Conservation (phyloP, 2,329 filamentous ascomycete genomes). For the Thielaviopsis populi region DNA sequence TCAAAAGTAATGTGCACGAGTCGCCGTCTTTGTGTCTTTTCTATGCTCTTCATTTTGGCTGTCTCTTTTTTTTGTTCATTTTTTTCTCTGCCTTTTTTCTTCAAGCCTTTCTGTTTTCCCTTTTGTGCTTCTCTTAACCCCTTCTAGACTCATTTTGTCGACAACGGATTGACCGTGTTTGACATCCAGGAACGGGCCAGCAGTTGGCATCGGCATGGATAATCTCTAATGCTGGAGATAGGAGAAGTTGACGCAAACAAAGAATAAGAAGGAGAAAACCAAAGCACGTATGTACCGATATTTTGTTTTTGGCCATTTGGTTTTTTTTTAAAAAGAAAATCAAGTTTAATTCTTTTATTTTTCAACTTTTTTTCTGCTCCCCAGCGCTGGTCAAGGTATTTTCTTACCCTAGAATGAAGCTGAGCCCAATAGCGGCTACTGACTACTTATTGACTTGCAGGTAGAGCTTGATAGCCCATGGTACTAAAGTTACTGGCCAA, state of each 20-base stretch:
- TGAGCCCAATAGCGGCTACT: neutral
- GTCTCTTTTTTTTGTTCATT: neutral
- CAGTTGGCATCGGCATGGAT: neutral
- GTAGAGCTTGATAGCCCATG: neutral
- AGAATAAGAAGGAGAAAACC: neutral
- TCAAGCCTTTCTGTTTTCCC: neutral
- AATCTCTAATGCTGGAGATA: neutral
- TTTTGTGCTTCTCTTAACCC: neutral
- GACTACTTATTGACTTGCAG: neutral
- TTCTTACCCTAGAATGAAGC: neutral
- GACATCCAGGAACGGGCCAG: neutral
- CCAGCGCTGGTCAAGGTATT: no score
- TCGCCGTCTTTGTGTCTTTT: no score
- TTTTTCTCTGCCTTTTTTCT: neutral
- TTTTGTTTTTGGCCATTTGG: no score
- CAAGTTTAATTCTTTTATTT: no score
- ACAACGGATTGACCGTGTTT: conserved; percentile 2
- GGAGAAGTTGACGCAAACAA: neutral
- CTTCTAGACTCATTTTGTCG: neutral
- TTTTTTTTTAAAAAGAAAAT: no score
- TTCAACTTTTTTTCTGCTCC: no score
- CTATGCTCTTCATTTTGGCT: no score
- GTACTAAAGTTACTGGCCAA: neutral
- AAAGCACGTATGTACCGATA: neutral
- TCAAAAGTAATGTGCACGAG: no score